Base-by-base conservation (phyloP, 129 eudicot genomes). In the Calendula officinalis region DNA sequence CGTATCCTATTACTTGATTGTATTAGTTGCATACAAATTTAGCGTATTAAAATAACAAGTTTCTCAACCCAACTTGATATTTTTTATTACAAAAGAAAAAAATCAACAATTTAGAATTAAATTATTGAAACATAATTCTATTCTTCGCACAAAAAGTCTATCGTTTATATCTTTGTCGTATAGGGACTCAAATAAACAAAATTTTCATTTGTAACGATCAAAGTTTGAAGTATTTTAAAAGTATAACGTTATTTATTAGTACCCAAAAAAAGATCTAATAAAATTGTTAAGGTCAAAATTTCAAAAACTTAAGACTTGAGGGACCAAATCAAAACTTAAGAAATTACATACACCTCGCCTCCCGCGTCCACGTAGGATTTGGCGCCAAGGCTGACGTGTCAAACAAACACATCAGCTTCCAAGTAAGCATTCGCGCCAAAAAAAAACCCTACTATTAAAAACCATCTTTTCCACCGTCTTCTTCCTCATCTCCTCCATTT, bases 311-410 rank as follows among this genome's bases (percentile, higher is more conserved):
- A 6, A 12, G 11, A 68, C 13, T 61, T 34, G 10, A 44, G 50
- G 75, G 73, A 38, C 42, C 7, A 55, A 66, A 41, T 56, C n/a
- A 3, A 12, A 64, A 55, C 14, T 45, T 30, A 37, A 44, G 6
- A 2, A 65, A 5, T 57, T 73, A 73, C 72, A 64, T 5, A 45
- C 4, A 32, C 0, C 52, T 12, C 67, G 72, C 60, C 40, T 56
- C 71, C 70, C 65, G 64, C 63, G 57, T 66, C 65, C 64, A 73
- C 72, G 75, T 52, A 2, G 10, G 55, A 48, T 70, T 68, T 78
- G 76, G 91, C 91, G 97, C 95, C 68, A 89, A 80, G 3, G 34
- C 89, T 70, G 84, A 84, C 72, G 45, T 81, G 95, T 80, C 81
- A 41, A 8, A 4, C 9, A 1, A 6, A 51, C 80, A 79, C 75